These are phyloP conservation scores for Akanthomyces lecanii DNA, from an alignment of 2,329 filamentous ascomycete species.

Conservation along the genomic window DNA sequence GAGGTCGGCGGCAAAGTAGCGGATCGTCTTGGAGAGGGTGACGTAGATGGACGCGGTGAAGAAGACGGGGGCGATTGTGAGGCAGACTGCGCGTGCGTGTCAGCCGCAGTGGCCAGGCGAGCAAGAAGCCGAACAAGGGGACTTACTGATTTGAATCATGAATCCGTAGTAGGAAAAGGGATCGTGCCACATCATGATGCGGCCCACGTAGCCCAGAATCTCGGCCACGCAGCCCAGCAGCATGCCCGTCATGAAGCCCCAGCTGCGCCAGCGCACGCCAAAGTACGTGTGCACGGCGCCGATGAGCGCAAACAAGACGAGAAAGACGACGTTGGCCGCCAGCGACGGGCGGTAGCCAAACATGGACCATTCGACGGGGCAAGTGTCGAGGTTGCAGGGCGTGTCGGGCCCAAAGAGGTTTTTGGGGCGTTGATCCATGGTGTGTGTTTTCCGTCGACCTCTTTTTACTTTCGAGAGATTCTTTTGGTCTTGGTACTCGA, in stretches of 20 bases:
- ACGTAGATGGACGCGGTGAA: conserved; percentile 64
- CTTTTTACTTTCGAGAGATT: not conserved
- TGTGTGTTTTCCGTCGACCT: too few relatives aligned
- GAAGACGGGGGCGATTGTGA: conserved; percentile 47
- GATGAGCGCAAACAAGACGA: conserved; percentile 45
- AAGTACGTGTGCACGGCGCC: conserved; percentile 39
- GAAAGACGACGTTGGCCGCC: conserved; percentile 48
- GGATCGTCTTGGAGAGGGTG: conserved; percentile 45
- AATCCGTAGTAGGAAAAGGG: conserved; percentile 58
- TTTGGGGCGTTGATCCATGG: not conserved
- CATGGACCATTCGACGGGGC: conserved; percentile 43
- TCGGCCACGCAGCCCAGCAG: conserved; percentile 53
- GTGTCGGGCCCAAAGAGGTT: conserved; percentile 38
- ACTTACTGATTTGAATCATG: conserved; percentile 59
- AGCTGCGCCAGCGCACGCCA: conserved; percentile 44
- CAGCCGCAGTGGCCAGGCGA: too few relatives aligned
- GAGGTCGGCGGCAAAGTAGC: conserved; percentile 36
- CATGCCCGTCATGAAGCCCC: conserved; percentile 50
- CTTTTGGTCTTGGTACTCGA: not conserved
- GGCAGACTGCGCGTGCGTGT: conserved; percentile 38
- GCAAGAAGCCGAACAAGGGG: too few relatives aligned
- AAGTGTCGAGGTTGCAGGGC: conserved; percentile 46
- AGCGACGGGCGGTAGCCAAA: conserved; percentile 53
- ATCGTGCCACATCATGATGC: conserved; percentile 53
- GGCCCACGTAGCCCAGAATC: conserved; percentile 58